Conservation (phyloP, 2,329 filamentous ascomycete species). For the Colletotrichum shisoi region DNA sequence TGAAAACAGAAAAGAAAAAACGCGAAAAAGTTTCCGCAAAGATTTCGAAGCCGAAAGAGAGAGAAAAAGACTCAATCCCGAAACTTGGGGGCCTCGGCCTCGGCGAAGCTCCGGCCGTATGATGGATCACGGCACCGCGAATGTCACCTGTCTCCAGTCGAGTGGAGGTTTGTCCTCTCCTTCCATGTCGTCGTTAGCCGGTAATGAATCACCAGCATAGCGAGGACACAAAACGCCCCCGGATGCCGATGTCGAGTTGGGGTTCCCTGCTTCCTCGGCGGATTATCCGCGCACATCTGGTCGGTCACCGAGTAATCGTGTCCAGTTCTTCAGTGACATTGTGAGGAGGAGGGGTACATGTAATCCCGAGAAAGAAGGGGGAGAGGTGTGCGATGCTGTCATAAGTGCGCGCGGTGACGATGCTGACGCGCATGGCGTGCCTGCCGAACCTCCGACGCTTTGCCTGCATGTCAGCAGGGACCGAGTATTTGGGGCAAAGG, state of each 20-base stretch:
- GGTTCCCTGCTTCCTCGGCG: neutral
- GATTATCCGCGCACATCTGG: neutral
- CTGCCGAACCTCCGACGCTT: conserved; percentile 19
- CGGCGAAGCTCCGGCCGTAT: conserved; percentile 36
- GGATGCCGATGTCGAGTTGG: neutral
- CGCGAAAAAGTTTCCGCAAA: neutral
- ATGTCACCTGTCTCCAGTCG: conserved; percentile 28
- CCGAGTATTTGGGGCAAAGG: conserved; percentile 31
- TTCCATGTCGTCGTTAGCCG: conserved; percentile 13
- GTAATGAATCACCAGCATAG: conserved; percentile 2
- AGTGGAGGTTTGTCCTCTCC: conserved; percentile 20
- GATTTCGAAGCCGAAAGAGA: neutral
- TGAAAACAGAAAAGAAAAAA: conserved; percentile 23
- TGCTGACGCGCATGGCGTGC: conserved; percentile 15
- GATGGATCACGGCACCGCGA: conserved; percentile 30
- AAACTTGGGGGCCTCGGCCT: conserved; percentile 5
- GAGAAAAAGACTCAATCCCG: conserved; percentile 25
- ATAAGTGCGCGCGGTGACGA: conserved; percentile 34
- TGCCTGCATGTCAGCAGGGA: conserved; percentile 32
- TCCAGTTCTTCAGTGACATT: conserved; percentile 6
- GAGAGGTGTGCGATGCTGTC: conserved; percentile 32
- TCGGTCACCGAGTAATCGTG: conserved; percentile 14
- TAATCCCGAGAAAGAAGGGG: conserved; percentile 2
- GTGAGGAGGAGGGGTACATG: neutral
- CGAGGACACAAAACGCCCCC: neutral